These are phyloP conservation scores for Xylariales sp. DNA, from an alignment of 2,329 filamentous ascomycete genomes.

Conservation along the genomic window DNA sequence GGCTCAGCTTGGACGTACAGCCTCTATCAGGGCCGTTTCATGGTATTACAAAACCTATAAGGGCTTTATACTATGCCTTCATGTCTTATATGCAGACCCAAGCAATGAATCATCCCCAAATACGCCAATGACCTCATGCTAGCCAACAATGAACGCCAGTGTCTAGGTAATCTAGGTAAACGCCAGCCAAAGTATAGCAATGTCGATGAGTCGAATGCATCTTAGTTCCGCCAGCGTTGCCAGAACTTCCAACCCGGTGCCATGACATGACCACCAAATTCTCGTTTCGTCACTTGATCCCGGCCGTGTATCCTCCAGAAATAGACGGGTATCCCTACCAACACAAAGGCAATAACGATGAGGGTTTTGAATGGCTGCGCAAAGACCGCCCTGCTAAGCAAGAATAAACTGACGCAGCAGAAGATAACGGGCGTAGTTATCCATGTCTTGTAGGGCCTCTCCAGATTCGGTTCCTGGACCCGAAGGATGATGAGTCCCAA, in stretches of 20 bases:
- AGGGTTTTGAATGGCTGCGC: constrained; percentile 87
- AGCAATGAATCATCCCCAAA: too few relatives aligned
- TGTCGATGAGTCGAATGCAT: too few relatives aligned
- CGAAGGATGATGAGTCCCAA: constrained; percentile 87
- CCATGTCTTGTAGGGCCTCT: constrained; percentile 92
- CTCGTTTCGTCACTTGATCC: constrained; percentile 45
- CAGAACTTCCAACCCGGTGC: constrained; percentile 58
- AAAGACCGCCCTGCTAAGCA: constrained; percentile 84
- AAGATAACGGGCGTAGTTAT: constrained; percentile 96
- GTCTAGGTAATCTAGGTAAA: neutral
- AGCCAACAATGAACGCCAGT: too few relatives aligned
- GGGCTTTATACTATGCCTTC: neutral
- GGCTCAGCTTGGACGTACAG: neutral
- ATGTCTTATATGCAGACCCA: neutral
- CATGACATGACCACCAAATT: constrained; percentile 22
- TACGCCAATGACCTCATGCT: neutral
- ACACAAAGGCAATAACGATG: constrained; percentile 79
- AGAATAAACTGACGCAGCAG: constrained; percentile 92
- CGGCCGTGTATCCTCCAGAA: constrained; percentile 76
- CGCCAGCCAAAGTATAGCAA: neutral
- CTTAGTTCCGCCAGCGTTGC: constrained; percentile 33
- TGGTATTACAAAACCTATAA: neutral
- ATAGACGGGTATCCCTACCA: constrained; percentile 80
- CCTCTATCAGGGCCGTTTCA: neutral
- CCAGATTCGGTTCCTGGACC: constrained; percentile 79